Conservation (phyloP, 1,284 basidiomycete species). For the Singerocomus rubriflavus region DNA sequence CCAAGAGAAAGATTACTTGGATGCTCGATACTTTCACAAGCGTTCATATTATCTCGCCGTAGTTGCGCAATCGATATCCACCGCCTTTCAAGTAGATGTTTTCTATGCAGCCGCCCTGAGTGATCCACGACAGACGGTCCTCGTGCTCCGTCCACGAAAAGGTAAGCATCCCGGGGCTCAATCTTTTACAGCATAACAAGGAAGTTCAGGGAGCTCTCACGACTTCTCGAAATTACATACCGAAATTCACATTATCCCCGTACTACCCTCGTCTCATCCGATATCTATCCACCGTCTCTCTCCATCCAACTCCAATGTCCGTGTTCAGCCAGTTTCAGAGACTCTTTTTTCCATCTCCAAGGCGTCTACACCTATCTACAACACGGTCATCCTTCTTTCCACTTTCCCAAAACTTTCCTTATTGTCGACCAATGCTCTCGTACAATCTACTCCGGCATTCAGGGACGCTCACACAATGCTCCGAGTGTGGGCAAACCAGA, state of each 20-base stretch:
- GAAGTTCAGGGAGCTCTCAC: constrained; percentile 45
- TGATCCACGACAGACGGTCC: constrained; percentile 66
- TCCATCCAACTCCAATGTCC: constrained; percentile 74
- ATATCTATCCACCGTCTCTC: constrained; percentile 69
- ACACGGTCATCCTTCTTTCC: constrained; percentile 69
- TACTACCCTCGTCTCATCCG: constrained; percentile 54
- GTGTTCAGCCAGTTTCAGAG: constrained; percentile 33
- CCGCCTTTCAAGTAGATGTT: constrained; percentile 51
- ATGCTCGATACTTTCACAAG: constrained; percentile 92
- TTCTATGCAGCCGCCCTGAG: constrained; percentile 59
- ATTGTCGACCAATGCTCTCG: constrained; percentile 64
- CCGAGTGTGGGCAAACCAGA: constrained; percentile 87
- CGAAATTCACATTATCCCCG: constrained; percentile 73
- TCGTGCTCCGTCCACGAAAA: constrained; percentile 58
- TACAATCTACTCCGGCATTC: constrained; percentile 64
- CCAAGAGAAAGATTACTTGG: constrained; percentile 93
- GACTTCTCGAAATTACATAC: constrained; percentile 71
- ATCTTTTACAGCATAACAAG: constrained; percentile 18
- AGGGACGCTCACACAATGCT: constrained; percentile 77
- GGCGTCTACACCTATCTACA: constrained; percentile 74
- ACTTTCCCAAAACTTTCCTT: constrained; percentile 66
- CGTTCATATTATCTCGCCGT: constrained; percentile 87
- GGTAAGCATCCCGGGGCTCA: constrained; percentile 39
- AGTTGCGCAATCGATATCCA: constrained; percentile 65
- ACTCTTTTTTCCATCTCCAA: constrained; percentile 5